Conservation (phyloP, 129 eudicot species). For the Flaveria linearis region DNA sequence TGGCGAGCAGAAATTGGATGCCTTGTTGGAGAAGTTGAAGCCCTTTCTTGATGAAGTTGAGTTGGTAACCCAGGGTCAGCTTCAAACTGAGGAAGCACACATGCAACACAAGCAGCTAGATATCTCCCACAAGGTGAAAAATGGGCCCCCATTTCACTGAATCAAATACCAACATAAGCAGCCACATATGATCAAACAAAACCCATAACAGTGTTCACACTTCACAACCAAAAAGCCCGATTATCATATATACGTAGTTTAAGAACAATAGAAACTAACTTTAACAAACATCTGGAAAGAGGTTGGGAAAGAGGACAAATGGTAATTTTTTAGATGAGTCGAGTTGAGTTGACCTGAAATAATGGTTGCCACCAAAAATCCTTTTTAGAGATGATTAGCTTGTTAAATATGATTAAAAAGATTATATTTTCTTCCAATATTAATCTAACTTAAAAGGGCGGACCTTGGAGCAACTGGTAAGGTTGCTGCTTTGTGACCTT, state of each 20-base stretch:
- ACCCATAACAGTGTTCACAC: neutral
- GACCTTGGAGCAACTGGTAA: no score
- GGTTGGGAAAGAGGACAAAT: no score
- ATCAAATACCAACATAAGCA: slow-evolving; percentile 11
- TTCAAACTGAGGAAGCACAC: slow-evolving; percentile 73
- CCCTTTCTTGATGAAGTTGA: slow-evolving; percentile 63
- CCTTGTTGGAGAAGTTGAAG: slow-evolving; percentile 75
- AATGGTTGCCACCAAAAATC: neutral
- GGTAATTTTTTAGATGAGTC: neutral
- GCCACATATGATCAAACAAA: slow-evolving; percentile 4
- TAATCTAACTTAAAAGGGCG: neutral
- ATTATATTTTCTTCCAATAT: neutral
- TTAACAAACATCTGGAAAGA: neutral
- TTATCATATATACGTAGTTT: neutral
- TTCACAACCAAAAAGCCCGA: neutral
- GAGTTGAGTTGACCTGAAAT: neutral
- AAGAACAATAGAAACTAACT: neutral
- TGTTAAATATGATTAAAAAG: neutral
- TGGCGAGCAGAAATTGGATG: slow-evolving; percentile 83
- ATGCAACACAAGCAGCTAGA: slow-evolving; percentile 87
- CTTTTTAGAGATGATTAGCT: neutral
- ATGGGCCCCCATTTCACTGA: slow-evolving; percentile 98
- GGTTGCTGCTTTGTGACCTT: no score
- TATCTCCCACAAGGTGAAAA: slow-evolving; percentile 92
- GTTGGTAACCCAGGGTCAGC: slow-evolving; percentile 67